These are phyloP conservation scores for Sicyos baderoa DNA, from an alignment of 306 rosid genomes.

Conservation along the genomic window DNA sequence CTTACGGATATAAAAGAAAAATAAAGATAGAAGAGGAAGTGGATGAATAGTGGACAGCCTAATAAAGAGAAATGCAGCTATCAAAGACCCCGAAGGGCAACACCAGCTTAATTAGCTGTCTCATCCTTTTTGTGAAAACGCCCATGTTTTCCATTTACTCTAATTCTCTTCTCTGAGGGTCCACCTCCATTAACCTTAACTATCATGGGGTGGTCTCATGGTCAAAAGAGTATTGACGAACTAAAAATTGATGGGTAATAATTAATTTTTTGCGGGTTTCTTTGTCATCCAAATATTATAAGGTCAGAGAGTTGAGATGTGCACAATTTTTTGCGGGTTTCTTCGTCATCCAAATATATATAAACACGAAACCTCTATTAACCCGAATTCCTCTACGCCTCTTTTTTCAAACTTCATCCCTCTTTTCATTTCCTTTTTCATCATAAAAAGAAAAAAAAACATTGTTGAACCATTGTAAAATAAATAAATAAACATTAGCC, in stretches of 20 bases:
- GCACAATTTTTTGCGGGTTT: too few relatives aligned
- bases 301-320: too few relatives aligned
- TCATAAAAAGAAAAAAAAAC: neutral
- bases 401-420: neutral
- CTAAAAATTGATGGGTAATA: too few relatives aligned
- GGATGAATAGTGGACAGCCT: constrained; percentile 24
- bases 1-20: too few relatives aligned
- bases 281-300: too few relatives aligned
- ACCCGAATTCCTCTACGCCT: neutral
- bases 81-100: constrained; percentile 33
- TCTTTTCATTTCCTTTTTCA: neutral
- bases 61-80: constrained; percentile 33
- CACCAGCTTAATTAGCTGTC: constrained; percentile 24
- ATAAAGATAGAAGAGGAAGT: neutral
- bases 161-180: constrained; percentile 10
- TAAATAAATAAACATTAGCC: too few relatives aligned
- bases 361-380: too few relatives aligned
- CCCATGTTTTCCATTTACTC: constrained; percentile 7
- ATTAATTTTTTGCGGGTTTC: too few relatives aligned
- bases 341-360: too few relatives aligned
- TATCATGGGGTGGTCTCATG: too few relatives aligned
- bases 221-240: too few relatives aligned
- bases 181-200: neutral
- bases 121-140: neutral
- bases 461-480: neutral